Base-by-base conservation (phyloP, 805 yeast species). In the Yamadazyma takamatsuzukensis region DNA sequence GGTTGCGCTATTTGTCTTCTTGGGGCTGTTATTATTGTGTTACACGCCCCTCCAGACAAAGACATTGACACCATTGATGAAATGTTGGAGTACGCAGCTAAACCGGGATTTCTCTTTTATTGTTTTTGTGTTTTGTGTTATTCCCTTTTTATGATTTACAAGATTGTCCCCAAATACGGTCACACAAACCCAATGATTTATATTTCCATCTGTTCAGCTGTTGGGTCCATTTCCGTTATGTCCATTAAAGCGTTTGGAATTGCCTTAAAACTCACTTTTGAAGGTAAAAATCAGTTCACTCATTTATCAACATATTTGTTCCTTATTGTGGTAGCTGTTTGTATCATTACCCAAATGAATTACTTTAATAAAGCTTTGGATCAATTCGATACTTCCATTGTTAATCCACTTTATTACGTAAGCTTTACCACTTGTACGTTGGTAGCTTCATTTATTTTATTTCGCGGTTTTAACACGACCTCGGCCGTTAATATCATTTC, bases 41-140 rank as follows among this genome's bases (percentile, higher is more conserved):
- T 87, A 38, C 96, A 87, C 53, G 96, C 96, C 18, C 96, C 96
- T 16, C 86, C 88, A n/a, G 96, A 87, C 59, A 84, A 83, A 59
- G 95, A 87, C 43, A 79, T 87, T 37, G 69, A 74, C 41, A 87
- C 96, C 0, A 93, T 87, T 25, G 95, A 87, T 55, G 96, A 87
- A 60, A 86, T 88, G 40, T 65, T 87, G 52, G 65, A 68, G 6
- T 86, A 85, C 51, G 96, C 96, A 7, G 70, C 78, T 40, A 76
- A 76, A 37, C 95, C 95, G 0, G 78, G 78, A 5, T 88, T 87
- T 53, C 54, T 88, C 45, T 56, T 78, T 27, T 87, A 87, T 56
- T 74, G 78, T 27, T 48, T 72, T 13, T 40, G 68, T 9, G 94
- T 86, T n/a, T 62, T 76, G 0, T 67, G 66, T 1, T 88, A 85